Evolutionary conservation across 495 filamentous ascomycete genomes (phyloP), one percentile per base, ranked within the genome.

Genomic region (Chaetomidium leptoderma): DNA sequence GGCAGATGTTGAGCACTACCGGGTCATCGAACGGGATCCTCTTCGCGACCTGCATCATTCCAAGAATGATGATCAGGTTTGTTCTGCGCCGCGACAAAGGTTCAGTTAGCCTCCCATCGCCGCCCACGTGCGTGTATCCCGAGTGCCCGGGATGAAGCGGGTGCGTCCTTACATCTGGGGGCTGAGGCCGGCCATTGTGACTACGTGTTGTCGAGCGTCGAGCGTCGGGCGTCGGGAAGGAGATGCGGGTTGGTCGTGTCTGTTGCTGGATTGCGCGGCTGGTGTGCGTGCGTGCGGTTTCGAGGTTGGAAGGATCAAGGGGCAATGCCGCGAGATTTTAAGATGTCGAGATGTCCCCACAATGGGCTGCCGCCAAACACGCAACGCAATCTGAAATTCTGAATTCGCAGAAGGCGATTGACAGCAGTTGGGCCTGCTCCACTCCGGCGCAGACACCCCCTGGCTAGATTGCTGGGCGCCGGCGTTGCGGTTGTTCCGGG

Each of bases 41-140:
- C 82, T 98, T 98, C 57, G 93, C 86, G 55, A 91, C 82, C 78
- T 97, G 93, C 91, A 97, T 97, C 86, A 97, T 91, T 66, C 89
- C 89, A 63, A 96, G 83, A 74, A 96, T 92, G 83, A 96, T 89
- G 72, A 88, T 79, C 72, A 96, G 78, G 79, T 96, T 96, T 62
- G 90, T 95, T 63, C 91, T 95, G 72, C 16, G 36, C 4, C 29
- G 27, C 40, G 59, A 19, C n/a, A 13, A 39, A 33, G 40, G 9
- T 9, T 14, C 14, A 10, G 52, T 66, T 30, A 58, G 56, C 55
- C n/a, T 30, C 32, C 46, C 24, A 58, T 69, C 53, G 66, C 55
- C 40, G 48, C 46, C 23, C 32, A 13, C 27, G 13, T 17, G 24
- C 7, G 14, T 9, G n/a, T 17, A 21, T 33, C 55, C 37, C 47